Evolutionary conservation across 345 rosid species (phyloP).

Genomic region (Anastatica hierochuntica): DNA sequence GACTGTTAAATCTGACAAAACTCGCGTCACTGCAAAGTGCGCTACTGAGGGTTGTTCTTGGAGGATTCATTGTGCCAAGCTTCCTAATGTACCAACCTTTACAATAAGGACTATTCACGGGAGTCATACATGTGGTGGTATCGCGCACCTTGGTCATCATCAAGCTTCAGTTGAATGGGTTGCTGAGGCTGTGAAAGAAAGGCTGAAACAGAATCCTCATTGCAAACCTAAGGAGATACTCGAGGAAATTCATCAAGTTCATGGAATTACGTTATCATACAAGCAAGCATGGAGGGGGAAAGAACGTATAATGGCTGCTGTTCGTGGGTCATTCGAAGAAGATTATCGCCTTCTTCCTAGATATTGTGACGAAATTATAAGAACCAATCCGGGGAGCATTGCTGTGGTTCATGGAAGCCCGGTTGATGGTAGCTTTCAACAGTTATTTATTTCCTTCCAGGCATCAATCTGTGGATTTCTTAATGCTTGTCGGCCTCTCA

Average conservation of each 20-base stretch:
- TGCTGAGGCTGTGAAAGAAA: constrained; percentile 76
- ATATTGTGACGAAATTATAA: constrained; percentile 77
- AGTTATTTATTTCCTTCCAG: constrained; percentile 81
- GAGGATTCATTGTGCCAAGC: constrained; percentile 97
- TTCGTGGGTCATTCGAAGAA: constrained; percentile 95
- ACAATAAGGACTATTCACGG: constrained; percentile 87
- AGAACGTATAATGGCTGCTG: constrained; percentile 87
- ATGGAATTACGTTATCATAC: constrained; percentile 86
- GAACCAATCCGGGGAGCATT: constrained; percentile 85
- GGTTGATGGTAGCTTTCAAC: constrained; percentile 69
- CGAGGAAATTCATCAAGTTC: constrained; percentile 88
- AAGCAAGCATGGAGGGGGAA: constrained; percentile 99
- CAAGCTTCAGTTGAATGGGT: constrained; percentile 99
- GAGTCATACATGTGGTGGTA: constrained; percentile 77
- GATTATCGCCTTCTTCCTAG: constrained; percentile 87
- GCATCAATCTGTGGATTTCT: constrained; percentile 93
- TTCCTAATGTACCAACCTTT: constrained; percentile 89
- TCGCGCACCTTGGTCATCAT: constrained; percentile 91
- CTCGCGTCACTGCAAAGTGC: constrained; percentile 94
- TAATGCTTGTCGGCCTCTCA: constrained; percentile 82
- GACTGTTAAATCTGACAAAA: constrained; percentile 91
- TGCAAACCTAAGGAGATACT: constrained; percentile 93
- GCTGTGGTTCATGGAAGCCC: constrained; percentile 76
- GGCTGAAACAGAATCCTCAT: constrained; percentile 74
- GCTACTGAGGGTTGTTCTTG: constrained; percentile 82